Evolutionary conservation across 441 rosid genomes (phyloP).

Genomic region (Adansonia rubrostipa): DNA sequence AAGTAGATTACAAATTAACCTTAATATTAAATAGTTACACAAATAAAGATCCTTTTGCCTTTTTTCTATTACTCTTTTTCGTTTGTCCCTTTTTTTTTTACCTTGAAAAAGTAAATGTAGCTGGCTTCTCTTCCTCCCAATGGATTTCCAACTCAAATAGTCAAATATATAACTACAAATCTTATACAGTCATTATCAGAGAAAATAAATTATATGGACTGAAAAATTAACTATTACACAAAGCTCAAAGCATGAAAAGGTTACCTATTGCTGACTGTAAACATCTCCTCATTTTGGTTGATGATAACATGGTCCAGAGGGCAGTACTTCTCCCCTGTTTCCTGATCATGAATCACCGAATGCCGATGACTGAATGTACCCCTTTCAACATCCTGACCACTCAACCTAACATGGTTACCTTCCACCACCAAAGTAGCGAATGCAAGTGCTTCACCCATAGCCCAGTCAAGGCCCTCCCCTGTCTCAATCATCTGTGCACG

Average conservation of each 20-base stretch:
- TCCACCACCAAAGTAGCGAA: constrained; percentile 87
- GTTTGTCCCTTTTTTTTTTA: background rate
- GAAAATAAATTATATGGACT: background rate
- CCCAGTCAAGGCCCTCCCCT: constrained; percentile 69
- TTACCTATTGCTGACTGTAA: constrained; percentile 98
- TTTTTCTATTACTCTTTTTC: background rate
- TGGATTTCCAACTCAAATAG: background rate
- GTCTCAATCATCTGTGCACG: constrained; percentile 78
- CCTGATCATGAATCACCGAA: constrained; percentile 91
- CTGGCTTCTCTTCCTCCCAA: background rate
- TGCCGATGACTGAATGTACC: constrained; percentile 98
- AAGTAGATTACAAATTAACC: background rate
- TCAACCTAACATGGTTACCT: constrained; percentile 97
- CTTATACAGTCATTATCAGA: background rate
- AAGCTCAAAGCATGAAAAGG: background rate
- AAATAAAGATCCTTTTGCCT: background rate
- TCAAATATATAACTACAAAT: background rate
- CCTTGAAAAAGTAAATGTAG: background rate
- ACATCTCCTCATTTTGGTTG: constrained; percentile 94
- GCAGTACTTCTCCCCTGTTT: constrained; percentile 85
- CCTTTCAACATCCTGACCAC: constrained; percentile 99
- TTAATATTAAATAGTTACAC: background rate
- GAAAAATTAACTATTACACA: background rate
- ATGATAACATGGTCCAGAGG: constrained; percentile 86
- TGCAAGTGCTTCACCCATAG: constrained; percentile 92